A percentile compares a stretch with the other conserved stretches of the same genome.
These are phyloP conservation scores for Sordariomycetes sp. DNA, from an alignment of 2,329 filamentous ascomycete species.

Conservation along the genomic window DNA sequence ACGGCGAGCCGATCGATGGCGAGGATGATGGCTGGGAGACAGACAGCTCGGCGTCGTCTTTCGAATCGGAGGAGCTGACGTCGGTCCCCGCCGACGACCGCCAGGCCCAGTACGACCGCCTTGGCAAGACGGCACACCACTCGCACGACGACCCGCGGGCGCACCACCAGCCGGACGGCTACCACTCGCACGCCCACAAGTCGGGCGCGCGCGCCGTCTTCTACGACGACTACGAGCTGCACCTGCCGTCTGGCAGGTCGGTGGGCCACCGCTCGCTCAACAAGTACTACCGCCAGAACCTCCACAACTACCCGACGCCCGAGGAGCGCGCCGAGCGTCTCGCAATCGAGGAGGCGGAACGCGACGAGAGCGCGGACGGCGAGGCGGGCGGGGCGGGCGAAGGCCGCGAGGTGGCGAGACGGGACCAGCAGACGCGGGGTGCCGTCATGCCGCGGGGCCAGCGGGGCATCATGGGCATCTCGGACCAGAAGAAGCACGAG, in stretches of 20 bases:
- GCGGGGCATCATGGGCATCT: conserved; percentile 66
- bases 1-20: conserved; percentile 33
- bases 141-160: conserved; percentile 55
- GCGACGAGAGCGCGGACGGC: conserved; percentile 16
- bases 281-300: conserved; percentile 85
- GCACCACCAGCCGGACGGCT: conserved; percentile 64
- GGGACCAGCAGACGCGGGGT: conserved; percentile 28
- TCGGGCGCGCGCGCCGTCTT: conserved; percentile 58
- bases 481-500: conserved; percentile 59
- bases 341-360: conserved; percentile 13
- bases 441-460: conserved; percentile 55
- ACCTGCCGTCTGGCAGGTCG: conserved; percentile 78
- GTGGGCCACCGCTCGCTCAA: conserved; percentile 83
- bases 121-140: conserved; percentile 64
- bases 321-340: conserved; percentile 57
- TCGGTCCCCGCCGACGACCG: conserved; percentile 64
- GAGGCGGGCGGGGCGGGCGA: neutral
- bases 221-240: conserved; percentile 85
- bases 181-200: conserved; percentile 72
- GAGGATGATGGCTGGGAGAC: conserved; percentile 86
- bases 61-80: conserved; percentile 74
- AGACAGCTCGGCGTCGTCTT: conserved; percentile 77
- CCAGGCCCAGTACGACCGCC: conserved; percentile 57
- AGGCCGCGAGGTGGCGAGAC: conserved; percentile 20
- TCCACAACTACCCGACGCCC: conserved; percentile 68